phyloP scores from a whole-genome alignment of 1,284 basidiomycete genomes.

The Retiboletus fuscus region DNA sequence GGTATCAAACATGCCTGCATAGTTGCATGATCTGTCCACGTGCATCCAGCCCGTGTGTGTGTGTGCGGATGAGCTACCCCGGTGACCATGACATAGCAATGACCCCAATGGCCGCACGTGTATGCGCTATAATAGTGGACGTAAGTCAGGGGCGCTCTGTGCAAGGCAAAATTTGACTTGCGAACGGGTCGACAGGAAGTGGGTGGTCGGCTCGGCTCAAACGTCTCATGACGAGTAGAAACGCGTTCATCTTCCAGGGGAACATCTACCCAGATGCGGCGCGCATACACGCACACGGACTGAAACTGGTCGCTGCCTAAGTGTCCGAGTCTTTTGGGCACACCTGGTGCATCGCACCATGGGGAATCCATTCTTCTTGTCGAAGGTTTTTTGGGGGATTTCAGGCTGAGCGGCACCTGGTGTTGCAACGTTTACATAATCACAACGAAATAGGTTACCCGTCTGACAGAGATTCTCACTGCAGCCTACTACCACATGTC shows the following conservation, averaged over 20 bases:
- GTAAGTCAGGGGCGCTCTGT: slow-evolving; percentile 50
- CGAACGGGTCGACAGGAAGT: slow-evolving; percentile 69
- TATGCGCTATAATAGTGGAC: slow-evolving; percentile 56
- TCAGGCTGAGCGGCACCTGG: too few relatives aligned
- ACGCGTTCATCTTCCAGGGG: slow-evolving; percentile 71
- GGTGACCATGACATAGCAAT: background rate
- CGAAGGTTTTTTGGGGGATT: too few relatives aligned
- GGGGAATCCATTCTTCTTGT: slow-evolving; percentile 46
- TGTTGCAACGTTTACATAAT: too few relatives aligned
- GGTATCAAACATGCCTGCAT: slow-evolving; percentile 12
- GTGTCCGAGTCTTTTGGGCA: slow-evolving; percentile 46
- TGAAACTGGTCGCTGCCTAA: slow-evolving; percentile 1
- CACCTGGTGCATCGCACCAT: slow-evolving; percentile 59
- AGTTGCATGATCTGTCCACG: slow-evolving; percentile 13
- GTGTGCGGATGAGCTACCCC: slow-evolving; percentile 1
- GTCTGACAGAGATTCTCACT: too few relatives aligned
- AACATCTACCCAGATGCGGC: slow-evolving; percentile 79
- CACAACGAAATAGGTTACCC: too few relatives aligned
- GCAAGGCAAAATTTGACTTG: background rate
- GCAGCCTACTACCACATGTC: too few relatives aligned
- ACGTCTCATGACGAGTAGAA: slow-evolving; percentile 69
- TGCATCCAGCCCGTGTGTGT: background rate
- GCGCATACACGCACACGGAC: slow-evolving; percentile 18
- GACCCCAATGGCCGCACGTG: background rate
- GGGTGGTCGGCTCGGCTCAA: slow-evolving; percentile 80